Percentiles rank a stretch among this genome's conserved stretches.
Conservation (phyloP, 495 filamentous ascomycete genomes). For the Daldinia concentrica region DNA sequence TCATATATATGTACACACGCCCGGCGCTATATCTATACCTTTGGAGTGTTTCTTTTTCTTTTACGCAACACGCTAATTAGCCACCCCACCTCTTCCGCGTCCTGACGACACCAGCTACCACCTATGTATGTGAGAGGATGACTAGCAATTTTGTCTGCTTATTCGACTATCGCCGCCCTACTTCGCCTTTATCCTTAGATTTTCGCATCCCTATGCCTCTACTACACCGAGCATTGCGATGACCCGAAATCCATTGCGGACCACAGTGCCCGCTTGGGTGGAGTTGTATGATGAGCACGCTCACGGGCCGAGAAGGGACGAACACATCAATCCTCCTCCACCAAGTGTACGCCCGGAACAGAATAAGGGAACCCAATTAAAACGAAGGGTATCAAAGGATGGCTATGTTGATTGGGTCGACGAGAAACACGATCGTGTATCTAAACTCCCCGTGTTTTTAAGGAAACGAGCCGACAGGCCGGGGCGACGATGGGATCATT, state of each 20-base stretch:
- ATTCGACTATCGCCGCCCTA: slow-evolving; percentile 21
- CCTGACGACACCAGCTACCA: slow-evolving; percentile 21
- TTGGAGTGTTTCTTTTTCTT: slow-evolving; percentile 15
- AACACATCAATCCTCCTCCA: slow-evolving; percentile 32
- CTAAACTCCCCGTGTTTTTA: slow-evolving; percentile 46
- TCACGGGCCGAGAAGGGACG: slow-evolving; percentile 34
- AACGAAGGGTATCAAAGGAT: slow-evolving; percentile 61
- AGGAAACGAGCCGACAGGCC: slow-evolving; percentile 47
- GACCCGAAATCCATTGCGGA: slow-evolving; percentile 46
- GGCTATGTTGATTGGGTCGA: slow-evolving; percentile 60
- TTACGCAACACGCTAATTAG: slow-evolving; percentile 20
- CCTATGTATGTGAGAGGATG: slow-evolving; percentile 32
- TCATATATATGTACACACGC: neutral
- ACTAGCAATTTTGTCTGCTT: slow-evolving; percentile 24
- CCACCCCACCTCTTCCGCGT: slow-evolving; percentile 29
- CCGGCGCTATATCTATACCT: slow-evolving; percentile 1
- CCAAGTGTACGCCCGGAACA: slow-evolving; percentile 43
- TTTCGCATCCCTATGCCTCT: slow-evolving; percentile 34
- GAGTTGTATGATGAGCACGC: slow-evolving; percentile 45
- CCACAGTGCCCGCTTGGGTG: slow-evolving; percentile 46
- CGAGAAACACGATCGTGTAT: slow-evolving; percentile 45
- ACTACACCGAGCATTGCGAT: slow-evolving; percentile 31
- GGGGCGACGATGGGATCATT: slow-evolving; percentile 66
- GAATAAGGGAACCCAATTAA: slow-evolving; percentile 43
- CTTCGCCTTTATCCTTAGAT: slow-evolving; percentile 35